Conservation (phyloP, 2,329 filamentous ascomycete genomes). For the Arthrobotrys iridis region DNA sequence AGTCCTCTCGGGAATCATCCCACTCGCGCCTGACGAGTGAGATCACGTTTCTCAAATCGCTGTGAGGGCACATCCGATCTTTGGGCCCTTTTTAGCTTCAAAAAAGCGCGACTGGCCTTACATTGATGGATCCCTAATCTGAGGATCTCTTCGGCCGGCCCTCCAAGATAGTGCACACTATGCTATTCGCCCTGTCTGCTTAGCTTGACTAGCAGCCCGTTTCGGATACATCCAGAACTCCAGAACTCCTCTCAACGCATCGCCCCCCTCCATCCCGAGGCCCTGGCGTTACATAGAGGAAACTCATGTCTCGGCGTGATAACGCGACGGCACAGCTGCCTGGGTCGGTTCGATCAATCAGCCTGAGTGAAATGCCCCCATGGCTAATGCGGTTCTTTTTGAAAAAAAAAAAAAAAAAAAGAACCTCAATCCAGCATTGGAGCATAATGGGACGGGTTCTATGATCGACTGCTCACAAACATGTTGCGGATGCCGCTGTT, state of each 20-base stretch:
- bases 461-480: conserved; percentile 21
- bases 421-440: conserved; percentile 25
- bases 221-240: conserved; percentile 52
- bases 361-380: conserved; percentile 16
- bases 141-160: conserved; percentile 29
- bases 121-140: conserved; percentile 22
- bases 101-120: conserved; percentile 39
- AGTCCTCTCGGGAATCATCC: conserved; percentile 51
- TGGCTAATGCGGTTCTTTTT: conserved; percentile 41
- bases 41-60: conserved; percentile 53
- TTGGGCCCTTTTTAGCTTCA: conserved; percentile 6
- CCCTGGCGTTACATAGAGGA: conserved; percentile 38
- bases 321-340: conserved; percentile 46
- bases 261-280: conserved; percentile 31
- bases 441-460: conserved; percentile 35
- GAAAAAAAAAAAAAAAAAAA: no score
- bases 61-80: conserved; percentile 33
- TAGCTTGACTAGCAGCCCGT: conserved; percentile 39
- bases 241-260: conserved; percentile 54
- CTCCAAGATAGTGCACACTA: conserved; percentile 30
- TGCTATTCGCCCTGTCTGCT: conserved; percentile 35
- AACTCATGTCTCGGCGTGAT: conserved; percentile 42
- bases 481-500: conserved; percentile 49
- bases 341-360: conserved; percentile 43
- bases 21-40: conserved; percentile 54